Evolutionary conservation across 345 rosid species (phyloP).

Genomic region (thale cress (Arabidopsis thaliana)): TAIR10.1 NC_003070.9:1611501-1612000

Average conservation of each 20-base stretch:
- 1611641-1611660: constrained; percentile 74
- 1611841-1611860: not conserved
- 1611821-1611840: constrained; percentile 3
- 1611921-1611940: constrained; percentile 27
- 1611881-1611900: not conserved
- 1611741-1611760: constrained; percentile 70
- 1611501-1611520: constrained; percentile 41
- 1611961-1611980: constrained; percentile 4
- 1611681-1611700: constrained; percentile 37
- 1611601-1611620: constrained; percentile 74
- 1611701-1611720: constrained; percentile 37
- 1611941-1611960: constrained; percentile 19
- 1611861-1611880: not conserved
- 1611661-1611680: constrained; percentile 42
- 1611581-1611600: constrained; percentile 38
- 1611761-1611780: constrained; percentile 47
- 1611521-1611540: constrained; percentile 21
- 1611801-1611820: constrained; percentile 26
- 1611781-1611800: constrained; percentile 40
- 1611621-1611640: constrained; percentile 69
- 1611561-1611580: constrained; percentile 12
- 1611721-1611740: constrained; percentile 39
- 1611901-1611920: constrained; percentile 9
- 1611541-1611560: constrained; percentile 43
- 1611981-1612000: constrained; percentile 25